Percentiles rank a stretch among this genome's conserved stretches.
Evolutionary conservation across 176 grass and related monocot species (phyloP).

Genomic region (Pontederia paniculata): DNA sequence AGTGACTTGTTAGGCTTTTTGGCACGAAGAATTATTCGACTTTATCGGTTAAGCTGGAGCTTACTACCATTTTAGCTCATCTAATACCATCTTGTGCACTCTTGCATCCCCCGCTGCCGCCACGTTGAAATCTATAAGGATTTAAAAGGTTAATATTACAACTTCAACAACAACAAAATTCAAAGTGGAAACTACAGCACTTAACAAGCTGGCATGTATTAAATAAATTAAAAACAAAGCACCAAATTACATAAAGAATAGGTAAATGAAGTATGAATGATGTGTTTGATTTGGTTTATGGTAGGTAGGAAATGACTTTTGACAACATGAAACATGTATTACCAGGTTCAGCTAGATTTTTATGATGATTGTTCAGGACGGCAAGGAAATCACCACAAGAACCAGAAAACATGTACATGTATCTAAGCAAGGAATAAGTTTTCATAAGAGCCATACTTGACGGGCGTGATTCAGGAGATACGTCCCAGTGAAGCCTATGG

Average conservation of each 20-base stretch:
- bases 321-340: too few species aligned
- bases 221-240: background rate
- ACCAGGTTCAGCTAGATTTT: too few species aligned
- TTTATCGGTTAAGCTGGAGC: too few species aligned
- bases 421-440: background rate
- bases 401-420: background rate
- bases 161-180: too few species aligned
- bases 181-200: conserved; percentile 1
- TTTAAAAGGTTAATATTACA: background rate
- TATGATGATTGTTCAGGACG: background rate
- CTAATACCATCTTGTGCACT: conserved; percentile 45
- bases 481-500: conserved; percentile 46
- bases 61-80: conserved; percentile 30
- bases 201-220: background rate
- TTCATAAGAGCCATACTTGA: conserved; percentile 38
- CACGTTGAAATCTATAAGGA: conserved; percentile 73
- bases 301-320: too few species aligned
- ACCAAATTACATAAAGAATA: too few species aligned
- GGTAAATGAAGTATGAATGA: too few species aligned
- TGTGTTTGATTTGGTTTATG: too few species aligned
- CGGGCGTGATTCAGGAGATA: conserved; percentile 38
- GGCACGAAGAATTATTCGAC: too few species aligned
- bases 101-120: conserved; percentile 63
- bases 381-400: background rate
- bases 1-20: too few species aligned